phyloP scores from a whole-genome alignment of 208 protist genomes.

The Ichthyophonus hoferi region DNA sequence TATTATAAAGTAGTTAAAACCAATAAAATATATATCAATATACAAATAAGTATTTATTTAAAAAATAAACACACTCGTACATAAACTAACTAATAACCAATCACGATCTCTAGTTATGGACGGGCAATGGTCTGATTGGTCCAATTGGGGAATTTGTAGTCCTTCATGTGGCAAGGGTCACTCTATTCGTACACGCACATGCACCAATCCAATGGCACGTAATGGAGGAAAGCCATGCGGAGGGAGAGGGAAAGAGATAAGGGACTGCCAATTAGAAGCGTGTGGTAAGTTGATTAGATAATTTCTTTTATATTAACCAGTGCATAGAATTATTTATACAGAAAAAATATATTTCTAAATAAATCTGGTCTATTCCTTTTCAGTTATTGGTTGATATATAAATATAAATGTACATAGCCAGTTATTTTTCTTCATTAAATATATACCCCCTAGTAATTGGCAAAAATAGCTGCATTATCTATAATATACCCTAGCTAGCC shows the following conservation, averaged over 20 bases:
- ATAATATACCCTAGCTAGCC: no score
- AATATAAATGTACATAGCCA: neutral
- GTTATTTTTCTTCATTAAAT: neutral
- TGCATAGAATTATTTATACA: neutral
- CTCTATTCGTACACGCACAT: neutral
- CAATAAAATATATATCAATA: no score
- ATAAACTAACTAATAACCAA: neutral
- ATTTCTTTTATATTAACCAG: neutral
- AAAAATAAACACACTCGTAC: neutral
- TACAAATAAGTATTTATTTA: no score
- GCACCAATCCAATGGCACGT: neutral
- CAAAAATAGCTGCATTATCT: no score
- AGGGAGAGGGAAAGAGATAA: neutral
- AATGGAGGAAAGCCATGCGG: neutral
- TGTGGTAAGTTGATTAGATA: neutral
- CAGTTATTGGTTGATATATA: neutral
- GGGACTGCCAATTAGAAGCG: neutral
- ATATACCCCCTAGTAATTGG: no score
- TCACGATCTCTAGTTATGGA: neutral
- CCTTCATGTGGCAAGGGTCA: neutral
- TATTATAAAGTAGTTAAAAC: no score
- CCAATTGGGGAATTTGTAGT: neutral
- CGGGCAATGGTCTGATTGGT: neutral
- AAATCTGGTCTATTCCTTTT: neutral
- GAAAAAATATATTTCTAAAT: neutral